A percentile compares a stretch with the other conserved stretches of the same genome.
phyloP scores from a whole-genome alignment of 441 rosid genomes.

The Populus trichocarpa region DNA sequence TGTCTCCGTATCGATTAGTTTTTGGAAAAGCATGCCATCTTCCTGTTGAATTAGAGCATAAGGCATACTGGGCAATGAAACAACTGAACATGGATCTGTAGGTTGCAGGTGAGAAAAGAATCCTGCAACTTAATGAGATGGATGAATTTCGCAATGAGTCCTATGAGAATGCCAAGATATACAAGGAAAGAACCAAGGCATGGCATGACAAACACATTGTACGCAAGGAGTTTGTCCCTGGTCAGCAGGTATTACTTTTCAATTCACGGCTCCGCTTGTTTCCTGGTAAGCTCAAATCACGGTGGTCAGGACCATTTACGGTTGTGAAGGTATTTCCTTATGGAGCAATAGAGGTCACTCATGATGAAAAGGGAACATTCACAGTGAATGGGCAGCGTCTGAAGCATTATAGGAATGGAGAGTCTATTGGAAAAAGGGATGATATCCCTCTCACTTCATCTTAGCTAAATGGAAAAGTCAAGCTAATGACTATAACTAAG shows the following conservation, averaged over 20 bases:
- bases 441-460: neutral
- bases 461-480: neutral
- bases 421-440: neutral
- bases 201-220: neutral
- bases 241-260: neutral
- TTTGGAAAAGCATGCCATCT: neutral
- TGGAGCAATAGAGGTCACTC: neutral
- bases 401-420: too few species aligned
- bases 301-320: neutral
- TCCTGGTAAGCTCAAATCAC: neutral
- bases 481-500: neutral
- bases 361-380: neutral
- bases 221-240: neutral
- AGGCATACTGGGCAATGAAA: neutral
- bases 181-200: neutral
- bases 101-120: neutral
- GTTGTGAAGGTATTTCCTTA: too few species aligned
- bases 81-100: neutral
- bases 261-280: neutral
- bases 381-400: too few species aligned
- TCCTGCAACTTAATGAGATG: neutral
- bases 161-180: neutral
- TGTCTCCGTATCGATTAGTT: neutral
- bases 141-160: neutral
- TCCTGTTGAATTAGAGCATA: neutral